Percentiles rank a stretch among this genome's conserved stretches.
Conservation (phyloP, 2,329 filamentous ascomycete species). For the Aspergillus brunneoviolaceus region DNA sequence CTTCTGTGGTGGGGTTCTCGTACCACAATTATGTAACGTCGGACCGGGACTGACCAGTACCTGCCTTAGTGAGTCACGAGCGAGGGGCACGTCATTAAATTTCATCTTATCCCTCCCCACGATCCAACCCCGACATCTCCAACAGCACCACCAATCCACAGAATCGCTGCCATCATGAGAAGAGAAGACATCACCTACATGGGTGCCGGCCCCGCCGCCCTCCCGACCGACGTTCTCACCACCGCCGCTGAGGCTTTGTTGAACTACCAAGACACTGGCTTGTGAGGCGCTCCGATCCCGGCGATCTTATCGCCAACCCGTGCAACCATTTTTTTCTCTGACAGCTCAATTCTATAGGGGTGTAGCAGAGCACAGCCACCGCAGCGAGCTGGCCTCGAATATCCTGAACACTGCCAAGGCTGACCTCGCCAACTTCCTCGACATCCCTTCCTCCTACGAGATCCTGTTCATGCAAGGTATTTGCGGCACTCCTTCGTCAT, state of each 20-base stretch:
- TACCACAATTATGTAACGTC: not conserved
- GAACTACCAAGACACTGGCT: conserved; percentile 76
- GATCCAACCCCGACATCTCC: not conserved
- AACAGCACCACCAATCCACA: not conserved
- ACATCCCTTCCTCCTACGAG: conserved; percentile 84
- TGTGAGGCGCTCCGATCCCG: conserved; percentile 39
- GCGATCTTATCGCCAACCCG: not conserved
- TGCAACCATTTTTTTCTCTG: conserved; percentile 4
- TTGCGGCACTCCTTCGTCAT: not conserved
- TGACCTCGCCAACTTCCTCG: conserved; percentile 69
- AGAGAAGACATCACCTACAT: conserved; percentile 80
- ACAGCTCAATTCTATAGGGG: conserved; percentile 44
- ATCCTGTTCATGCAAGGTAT: conserved; percentile 70
- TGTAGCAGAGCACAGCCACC: conserved; percentile 86
- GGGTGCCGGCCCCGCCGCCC: conserved; percentile 82
- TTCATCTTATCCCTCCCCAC: conserved; percentile 4
- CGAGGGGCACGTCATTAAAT: conserved; percentile 1
- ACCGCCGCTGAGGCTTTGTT: conserved; percentile 73
- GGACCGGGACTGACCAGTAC: not conserved
- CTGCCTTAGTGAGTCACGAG: conserved; percentile 4
- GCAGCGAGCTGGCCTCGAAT: conserved; percentile 72
- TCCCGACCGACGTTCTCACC: conserved; percentile 80
- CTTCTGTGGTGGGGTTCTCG: not conserved
- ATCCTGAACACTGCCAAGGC: conserved; percentile 79
- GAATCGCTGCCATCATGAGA: conserved; percentile 49